Conservation (phyloP, 371 early-diverging fungal genomes). For the Capillidium rhysosporum region DNA sequence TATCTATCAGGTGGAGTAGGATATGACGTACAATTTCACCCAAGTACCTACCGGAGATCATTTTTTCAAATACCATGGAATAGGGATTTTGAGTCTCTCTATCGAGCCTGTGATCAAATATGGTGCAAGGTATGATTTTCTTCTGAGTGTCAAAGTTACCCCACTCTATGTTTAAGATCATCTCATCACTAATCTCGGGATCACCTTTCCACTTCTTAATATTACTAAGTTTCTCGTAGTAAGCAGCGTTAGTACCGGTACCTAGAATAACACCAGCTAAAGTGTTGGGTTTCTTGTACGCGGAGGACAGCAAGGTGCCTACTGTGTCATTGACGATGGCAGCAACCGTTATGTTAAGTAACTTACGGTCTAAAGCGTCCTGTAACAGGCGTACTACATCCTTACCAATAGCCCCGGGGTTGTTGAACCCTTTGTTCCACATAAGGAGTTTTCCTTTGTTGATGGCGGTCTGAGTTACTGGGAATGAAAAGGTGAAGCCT, state of each 20-base stretch:
- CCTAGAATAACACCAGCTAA: constrained; percentile 82
- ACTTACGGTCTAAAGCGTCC: constrained; percentile 56
- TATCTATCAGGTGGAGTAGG: constrained; percentile 58
- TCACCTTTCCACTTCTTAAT: constrained; percentile 47
- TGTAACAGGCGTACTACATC: constrained; percentile 82
- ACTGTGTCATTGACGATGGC: constrained; percentile 95
- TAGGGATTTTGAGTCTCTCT: constrained; percentile 59
- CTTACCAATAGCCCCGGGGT: constrained; percentile 55
- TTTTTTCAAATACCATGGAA: constrained; percentile 75
- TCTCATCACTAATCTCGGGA: constrained; percentile 25
- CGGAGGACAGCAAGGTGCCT: constrained; percentile 78
- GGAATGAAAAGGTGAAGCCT: constrained; percentile 95
- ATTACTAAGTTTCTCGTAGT: constrained; percentile 54
- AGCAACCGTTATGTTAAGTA: constrained; percentile 44
- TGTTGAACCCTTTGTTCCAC: constrained; percentile 89
- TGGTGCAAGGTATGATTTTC: constrained; percentile 53
- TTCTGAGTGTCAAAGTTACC: constrained; percentile 74
- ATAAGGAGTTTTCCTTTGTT: constrained; percentile 50
- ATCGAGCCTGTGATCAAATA: constrained; percentile 70
- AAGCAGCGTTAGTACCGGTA: constrained; percentile 92
- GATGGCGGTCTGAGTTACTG: constrained; percentile 62
- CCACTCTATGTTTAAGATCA: constrained; percentile 86
- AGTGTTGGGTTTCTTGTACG: constrained; percentile 61
- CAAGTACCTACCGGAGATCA: constrained; percentile 89
- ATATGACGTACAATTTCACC: constrained; percentile 79